phyloP scores from a whole-genome alignment of 2,329 filamentous ascomycete species.

The Drechslera avenae region DNA sequence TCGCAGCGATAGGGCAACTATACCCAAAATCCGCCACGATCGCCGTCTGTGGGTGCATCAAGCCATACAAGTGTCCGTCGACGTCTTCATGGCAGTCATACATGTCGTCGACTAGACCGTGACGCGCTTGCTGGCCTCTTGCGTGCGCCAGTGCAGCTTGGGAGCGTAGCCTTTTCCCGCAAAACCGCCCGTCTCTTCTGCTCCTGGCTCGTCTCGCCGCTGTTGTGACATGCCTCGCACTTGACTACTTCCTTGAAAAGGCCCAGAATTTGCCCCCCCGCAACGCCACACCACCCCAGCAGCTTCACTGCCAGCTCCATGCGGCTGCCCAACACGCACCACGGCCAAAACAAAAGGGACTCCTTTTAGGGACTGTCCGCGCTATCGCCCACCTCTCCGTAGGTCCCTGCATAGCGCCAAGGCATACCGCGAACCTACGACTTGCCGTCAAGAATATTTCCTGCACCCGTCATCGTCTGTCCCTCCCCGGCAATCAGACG shows the following conservation, averaged over 20 bases:
- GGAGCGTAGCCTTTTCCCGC: background rate
- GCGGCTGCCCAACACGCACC: constrained; percentile 10
- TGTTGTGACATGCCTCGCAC: constrained; percentile 14
- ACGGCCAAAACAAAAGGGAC: constrained; percentile 9
- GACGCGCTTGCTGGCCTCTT: constrained; percentile 4
- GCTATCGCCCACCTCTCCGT: constrained; percentile 19
- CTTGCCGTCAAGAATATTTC: background rate
- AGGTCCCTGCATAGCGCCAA: constrained; percentile 33
- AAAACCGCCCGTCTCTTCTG: constrained; percentile 3
- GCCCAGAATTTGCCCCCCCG: constrained; percentile 12
- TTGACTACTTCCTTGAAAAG: constrained; percentile 6
- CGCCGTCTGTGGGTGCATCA: constrained; percentile 25
- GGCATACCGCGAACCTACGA: constrained; percentile 9
- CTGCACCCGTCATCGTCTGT: constrained; percentile 2
- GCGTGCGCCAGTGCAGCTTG: constrained; percentile 4
- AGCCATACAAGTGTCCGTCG: constrained; percentile 13
- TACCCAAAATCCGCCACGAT: constrained; percentile 18
- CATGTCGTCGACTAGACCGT: constrained; percentile 8
- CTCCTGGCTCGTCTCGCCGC: constrained; percentile 1
- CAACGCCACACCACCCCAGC: constrained; percentile 2
- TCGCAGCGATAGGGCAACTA: constrained; percentile 9
- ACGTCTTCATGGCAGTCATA: constrained; percentile 8
- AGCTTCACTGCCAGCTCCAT: constrained; percentile 12
- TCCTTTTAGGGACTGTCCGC: constrained; percentile 14
- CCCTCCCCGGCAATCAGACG: background rate